Evolutionary conservation across 2,329 filamentous ascomycete species (phyloP).

Genomic region (Aureobasidium sp.): DNA sequence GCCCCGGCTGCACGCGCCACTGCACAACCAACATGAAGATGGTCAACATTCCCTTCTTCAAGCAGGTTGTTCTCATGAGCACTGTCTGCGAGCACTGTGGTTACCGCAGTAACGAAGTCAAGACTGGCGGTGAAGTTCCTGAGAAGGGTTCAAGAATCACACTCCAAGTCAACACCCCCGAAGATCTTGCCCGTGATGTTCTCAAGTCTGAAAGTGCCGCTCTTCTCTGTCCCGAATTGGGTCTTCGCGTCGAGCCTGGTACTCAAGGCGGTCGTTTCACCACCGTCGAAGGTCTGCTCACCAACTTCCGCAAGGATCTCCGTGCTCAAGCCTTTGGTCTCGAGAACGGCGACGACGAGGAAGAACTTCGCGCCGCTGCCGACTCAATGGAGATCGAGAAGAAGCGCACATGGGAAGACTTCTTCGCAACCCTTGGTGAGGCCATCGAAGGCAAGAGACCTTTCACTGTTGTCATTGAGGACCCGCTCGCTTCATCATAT

Average conservation of each 20-base stretch:
- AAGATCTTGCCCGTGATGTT: conserved; percentile 84
- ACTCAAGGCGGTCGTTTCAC: conserved; percentile 95
- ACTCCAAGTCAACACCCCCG: conserved; percentile 58
- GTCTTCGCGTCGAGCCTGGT: conserved; percentile 81
- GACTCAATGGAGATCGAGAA: conserved; percentile 67
- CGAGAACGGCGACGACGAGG: conserved; percentile 44
- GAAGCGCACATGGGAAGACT: conserved; percentile 66
- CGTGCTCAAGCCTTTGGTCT: conserved; percentile 79
- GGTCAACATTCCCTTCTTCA: conserved; percentile 96
- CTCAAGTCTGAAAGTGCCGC: conserved; percentile 92
- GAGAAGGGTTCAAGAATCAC: conserved; percentile 78
- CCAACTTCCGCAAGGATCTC: conserved; percentile 85
- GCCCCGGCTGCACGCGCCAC: conserved; percentile 78
- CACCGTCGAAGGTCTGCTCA: conserved; percentile 87
- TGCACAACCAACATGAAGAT: conserved; percentile 97
- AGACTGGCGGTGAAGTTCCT: conserved; percentile 90
- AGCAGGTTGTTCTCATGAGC: conserved; percentile 92
- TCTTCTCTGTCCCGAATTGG: conserved; percentile 78
- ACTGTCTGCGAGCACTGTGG: conserved; percentile 88
- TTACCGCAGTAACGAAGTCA: conserved; percentile 89
- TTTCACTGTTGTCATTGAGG: conserved; percentile 77
- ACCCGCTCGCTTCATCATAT: conserved; percentile 88
- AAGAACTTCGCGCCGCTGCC: conserved; percentile 47
- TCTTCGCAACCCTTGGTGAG: conserved; percentile 68
- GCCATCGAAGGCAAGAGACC: conserved; percentile 74